Base-by-base conservation (phyloP, 1,284 basidiomycete species). In the Phellinidium pouzarii region DNA sequence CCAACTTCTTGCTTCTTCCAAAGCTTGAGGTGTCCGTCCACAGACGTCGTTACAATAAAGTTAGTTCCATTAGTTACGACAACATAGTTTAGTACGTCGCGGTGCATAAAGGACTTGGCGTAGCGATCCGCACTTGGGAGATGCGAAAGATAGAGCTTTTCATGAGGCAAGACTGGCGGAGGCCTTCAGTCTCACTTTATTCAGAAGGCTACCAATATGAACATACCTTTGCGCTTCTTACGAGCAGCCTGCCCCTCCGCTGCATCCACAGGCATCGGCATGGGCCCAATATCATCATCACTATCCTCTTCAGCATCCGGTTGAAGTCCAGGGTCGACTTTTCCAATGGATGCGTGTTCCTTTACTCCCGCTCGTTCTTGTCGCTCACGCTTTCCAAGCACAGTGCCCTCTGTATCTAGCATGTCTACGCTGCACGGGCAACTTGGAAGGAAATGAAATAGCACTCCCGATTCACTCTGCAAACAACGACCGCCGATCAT, bases 1-100 rank as follows among this genome's bases (percentile, higher is more conserved):
- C 93, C 92, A 4, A 75, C 68, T 11, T 94, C 87, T 70, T 96
- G 93, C 71, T 99, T 99, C 75, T 97, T 98, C 96, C 96, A 99
- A 25, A 99, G 74, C 68, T 99, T 99, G 61, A 99, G 72, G 68
- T 95, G 91, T 1, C 96, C 96, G 64, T 99, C 95, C 9, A 94
- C 69, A 1, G 94, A 97, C 1, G 94, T 94, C 1, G 96, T 99
- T 54, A 99, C 79, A 50, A 98, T 65, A 63, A 98, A 99, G 59
- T 93, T 84, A 3, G 92, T 94, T 56, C 53, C 93, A 90, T 80
- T 87, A 14, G 93, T 94, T 61, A 91, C 82, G 19, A 87, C 80
- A 47, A 85, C 85, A 63, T 89, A 94, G 66, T 92, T 95, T 60
- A 99, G 77, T 17, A 84, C 80, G 62, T 99, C 95, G 48, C 94